phyloP scores from a whole-genome alignment of 1,284 basidiomycete genomes.

The Puccinia hordei region DNA sequence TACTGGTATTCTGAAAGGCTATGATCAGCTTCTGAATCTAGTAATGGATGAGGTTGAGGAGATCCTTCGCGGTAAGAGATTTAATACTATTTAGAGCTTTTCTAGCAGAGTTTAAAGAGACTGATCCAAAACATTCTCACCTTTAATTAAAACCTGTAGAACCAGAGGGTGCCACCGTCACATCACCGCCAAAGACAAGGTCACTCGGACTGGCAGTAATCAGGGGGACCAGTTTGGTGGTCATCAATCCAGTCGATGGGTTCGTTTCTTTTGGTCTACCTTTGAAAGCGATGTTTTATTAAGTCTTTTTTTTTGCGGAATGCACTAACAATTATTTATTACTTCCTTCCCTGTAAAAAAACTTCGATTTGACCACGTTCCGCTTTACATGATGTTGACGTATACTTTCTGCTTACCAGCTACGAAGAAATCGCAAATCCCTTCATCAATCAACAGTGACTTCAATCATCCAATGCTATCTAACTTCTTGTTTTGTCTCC shows the following conservation, averaged over 20 bases:
- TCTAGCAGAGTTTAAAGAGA: no score
- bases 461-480: background rate
- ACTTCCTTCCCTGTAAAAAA: background rate
- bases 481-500: background rate
- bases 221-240: constrained; percentile 85
- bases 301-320: background rate
- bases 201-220: constrained; percentile 80
- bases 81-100: background rate
- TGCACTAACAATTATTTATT: constrained; percentile 8
- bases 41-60: constrained; percentile 88
- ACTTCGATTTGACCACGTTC: background rate
- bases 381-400: background rate
- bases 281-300: background rate
- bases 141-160: constrained; percentile 51
- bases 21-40: constrained; percentile 93
- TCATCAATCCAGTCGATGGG: constrained; percentile 89
- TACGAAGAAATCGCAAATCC: constrained; percentile 53
- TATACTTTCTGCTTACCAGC: constrained; percentile 12
- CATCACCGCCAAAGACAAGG: constrained; percentile 63
- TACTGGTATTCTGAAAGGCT: constrained; percentile 88
- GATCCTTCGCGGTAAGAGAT: constrained; percentile 66
- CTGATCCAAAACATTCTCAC: constrained; percentile 18
- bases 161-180: constrained; percentile 51
- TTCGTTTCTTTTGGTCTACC: constrained; percentile 62
- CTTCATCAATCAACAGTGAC: constrained; percentile 52